Base-by-base conservation (phyloP, 495 filamentous ascomycete species). In the Choiromyces venosus region DNA sequence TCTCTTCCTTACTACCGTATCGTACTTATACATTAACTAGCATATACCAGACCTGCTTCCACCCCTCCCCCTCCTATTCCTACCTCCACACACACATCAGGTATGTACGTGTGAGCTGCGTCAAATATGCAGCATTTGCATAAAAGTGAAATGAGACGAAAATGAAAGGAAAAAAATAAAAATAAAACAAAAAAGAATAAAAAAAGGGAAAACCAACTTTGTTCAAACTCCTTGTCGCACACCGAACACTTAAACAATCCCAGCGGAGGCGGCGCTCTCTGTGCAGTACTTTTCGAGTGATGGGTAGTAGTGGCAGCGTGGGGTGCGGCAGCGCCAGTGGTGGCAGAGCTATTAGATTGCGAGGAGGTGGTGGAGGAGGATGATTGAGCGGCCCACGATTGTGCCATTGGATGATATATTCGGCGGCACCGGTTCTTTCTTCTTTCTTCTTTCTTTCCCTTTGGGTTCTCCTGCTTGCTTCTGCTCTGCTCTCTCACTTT, bases 191-290 rank as follows among this genome's bases (percentile, higher is more conserved):
- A 66, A 46, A 29, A 37, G 36, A 3, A 40, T n/a, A 40, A 42
- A 46, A 19, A n/a, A 37, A 65, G 44, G 12, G 39, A 75, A 40
- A 64, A 73, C 69, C 40, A 18, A 77, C 75, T 77, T 35, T 77
- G 75, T 77, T 77, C 75, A 44, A 77, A 77, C 14, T 69, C 65
- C 40, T 77, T 77, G 29, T 66, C 67, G 44, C 75, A 77, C 67
- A 77, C 76, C 42, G 66, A 77, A 39, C 75, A 77, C 36, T 73
- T 77, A 37, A 77, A 73, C 12, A 61, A 16, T 33, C 16, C 52
- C 12, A 29, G 33, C 3, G 52, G 52, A 33, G 52, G 33, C 25
- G 25, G 52, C 3, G 10, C 52, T 29, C 14, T 61, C 52, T 61
- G 25, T 4, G 33, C 52, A 12, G 4, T 14, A 33, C 25, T 16